Evolutionary conservation across 441 rosid species (phyloP).

Genomic region (Macaranga tanarius): DNA sequence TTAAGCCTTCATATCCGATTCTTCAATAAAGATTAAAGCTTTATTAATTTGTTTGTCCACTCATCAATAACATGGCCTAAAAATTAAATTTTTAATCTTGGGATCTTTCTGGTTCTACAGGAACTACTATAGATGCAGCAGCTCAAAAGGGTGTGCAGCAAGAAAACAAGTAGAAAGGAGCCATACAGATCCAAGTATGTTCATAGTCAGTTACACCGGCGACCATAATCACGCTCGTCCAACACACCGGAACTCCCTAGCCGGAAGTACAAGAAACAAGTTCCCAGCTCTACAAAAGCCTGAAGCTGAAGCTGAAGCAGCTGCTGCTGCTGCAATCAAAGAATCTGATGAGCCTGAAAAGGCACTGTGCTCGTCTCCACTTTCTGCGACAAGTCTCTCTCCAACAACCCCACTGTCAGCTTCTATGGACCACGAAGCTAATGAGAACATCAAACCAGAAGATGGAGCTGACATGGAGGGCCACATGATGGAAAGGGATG

Average conservation of each 20-base stretch:
- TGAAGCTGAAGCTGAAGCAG: no score
- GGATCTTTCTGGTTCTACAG: conserved; percentile 33
- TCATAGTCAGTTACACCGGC: conserved; percentile 67
- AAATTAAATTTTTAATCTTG: not conserved
- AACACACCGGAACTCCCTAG: conserved; percentile 81
- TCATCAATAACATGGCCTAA: not conserved
- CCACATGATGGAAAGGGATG: conserved; percentile 23
- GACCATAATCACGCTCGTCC: conserved; percentile 87
- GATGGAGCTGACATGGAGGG: conserved; percentile 23
- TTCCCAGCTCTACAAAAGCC: conserved; percentile 26
- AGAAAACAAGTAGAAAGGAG: conserved; percentile 88
- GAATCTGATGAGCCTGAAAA: conserved; percentile 24
- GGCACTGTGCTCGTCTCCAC: conserved; percentile 25
- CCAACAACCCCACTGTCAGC: conserved; percentile 50
- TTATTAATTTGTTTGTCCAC: not conserved
- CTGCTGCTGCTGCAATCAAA: conserved; percentile 25
- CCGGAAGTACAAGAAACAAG: conserved; percentile 78
- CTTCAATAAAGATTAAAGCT: not conserved
- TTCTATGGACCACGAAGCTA: conserved; percentile 22
- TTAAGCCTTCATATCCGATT: conserved; percentile 13
- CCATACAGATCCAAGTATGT: conserved; percentile 53
- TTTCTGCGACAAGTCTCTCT: conserved; percentile 40
- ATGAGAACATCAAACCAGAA: conserved; percentile 23
- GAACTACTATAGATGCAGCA: conserved; percentile 88
- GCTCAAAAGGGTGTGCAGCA: conserved; percentile 78